Conservation (phyloP, 2,329 filamentous ascomycete genomes). For the Aspergillus proliferans region DNA sequence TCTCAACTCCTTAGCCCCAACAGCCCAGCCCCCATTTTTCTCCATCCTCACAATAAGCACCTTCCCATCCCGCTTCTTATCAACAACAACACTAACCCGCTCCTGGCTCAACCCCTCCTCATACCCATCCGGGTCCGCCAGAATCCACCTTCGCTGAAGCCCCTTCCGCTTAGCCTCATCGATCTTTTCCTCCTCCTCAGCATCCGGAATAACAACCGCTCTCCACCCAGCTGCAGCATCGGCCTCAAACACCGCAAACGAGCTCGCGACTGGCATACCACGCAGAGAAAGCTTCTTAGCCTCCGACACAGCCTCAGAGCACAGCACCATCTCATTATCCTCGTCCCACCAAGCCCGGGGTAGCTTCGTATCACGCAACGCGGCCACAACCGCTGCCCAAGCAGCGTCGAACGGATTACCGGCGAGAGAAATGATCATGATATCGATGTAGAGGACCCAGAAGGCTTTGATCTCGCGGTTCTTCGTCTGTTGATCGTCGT, state of each 20-base stretch:
- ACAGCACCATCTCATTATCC: slow-evolving; percentile 73
- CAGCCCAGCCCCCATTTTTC: slow-evolving; percentile 71
- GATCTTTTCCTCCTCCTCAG: slow-evolving; percentile 22
- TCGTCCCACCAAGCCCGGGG: slow-evolving; percentile 77
- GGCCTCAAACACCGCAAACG: slow-evolving; percentile 70
- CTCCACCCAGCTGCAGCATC: slow-evolving; percentile 38
- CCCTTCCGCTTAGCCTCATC: slow-evolving; percentile 42
- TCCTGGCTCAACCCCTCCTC: slow-evolving; percentile 84
- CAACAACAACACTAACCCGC: slow-evolving; percentile 75
- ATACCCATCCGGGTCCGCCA: slow-evolving; percentile 82
- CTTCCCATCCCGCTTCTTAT: slow-evolving; percentile 48
- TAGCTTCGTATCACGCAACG: slow-evolving; percentile 68
- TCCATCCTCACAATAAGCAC: slow-evolving; percentile 61
- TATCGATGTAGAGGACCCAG: slow-evolving; percentile 91
- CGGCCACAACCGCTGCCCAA: slow-evolving; percentile 77
- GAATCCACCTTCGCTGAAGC: slow-evolving; percentile 55
- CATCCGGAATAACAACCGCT: slow-evolving; percentile 29
- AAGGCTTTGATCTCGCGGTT: slow-evolving; percentile 66
- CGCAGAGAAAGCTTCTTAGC: slow-evolving; percentile 54
- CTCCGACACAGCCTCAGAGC: slow-evolving; percentile 55
- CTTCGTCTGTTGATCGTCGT: slow-evolving; percentile 29
- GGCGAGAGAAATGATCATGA: slow-evolving; percentile 90
- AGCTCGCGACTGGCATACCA: slow-evolving; percentile 68
- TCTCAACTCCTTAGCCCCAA: slow-evolving; percentile 59
- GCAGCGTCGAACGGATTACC: slow-evolving; percentile 88